Conservation (phyloP, 371 early-diverging fungal species). For the Mucor circinelloides region DNA sequence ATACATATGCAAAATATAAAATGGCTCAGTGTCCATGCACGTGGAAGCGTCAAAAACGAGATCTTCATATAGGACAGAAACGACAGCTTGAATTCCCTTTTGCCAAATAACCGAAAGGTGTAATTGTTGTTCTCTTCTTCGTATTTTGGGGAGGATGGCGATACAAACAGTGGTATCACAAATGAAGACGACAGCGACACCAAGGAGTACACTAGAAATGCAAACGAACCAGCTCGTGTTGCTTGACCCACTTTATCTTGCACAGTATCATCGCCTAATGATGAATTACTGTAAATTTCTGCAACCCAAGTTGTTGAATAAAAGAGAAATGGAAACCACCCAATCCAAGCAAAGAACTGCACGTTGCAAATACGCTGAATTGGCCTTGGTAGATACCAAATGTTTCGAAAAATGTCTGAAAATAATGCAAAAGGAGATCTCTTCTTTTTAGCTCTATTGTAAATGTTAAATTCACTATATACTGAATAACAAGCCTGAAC, state of each 20-base stretch:
- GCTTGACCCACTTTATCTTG: constrained; percentile 65
- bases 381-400: constrained; percentile 68
- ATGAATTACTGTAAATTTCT: constrained; percentile 53
- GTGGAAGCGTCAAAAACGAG: constrained; percentile 55
- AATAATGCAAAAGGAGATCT: constrained; percentile 36
- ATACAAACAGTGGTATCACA: constrained; percentile 62
- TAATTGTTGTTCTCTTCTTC: not conserved
- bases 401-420: constrained; percentile 36
- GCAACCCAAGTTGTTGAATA: constrained; percentile 86
- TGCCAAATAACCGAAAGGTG: constrained; percentile 7
- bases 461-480: not conserved
- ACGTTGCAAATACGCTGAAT: constrained; percentile 82
- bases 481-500: too few species aligned
- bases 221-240: constrained; percentile 84
- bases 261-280: constrained; percentile 18
- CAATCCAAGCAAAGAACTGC: constrained; percentile 94
- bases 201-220: constrained; percentile 79
- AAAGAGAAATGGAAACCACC: constrained; percentile 96
- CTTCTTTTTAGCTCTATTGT: not conserved
- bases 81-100: constrained; percentile 11
- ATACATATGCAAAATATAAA: constrained; percentile 69
- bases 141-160: constrained; percentile 19
- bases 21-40: constrained; percentile 72
- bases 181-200: constrained; percentile 75
- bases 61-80: constrained; percentile 25